These are phyloP conservation scores for Arabidopsis hybrid DNA, from an alignment of 441 rosid genomes.

Conservation along the genomic window DNA sequence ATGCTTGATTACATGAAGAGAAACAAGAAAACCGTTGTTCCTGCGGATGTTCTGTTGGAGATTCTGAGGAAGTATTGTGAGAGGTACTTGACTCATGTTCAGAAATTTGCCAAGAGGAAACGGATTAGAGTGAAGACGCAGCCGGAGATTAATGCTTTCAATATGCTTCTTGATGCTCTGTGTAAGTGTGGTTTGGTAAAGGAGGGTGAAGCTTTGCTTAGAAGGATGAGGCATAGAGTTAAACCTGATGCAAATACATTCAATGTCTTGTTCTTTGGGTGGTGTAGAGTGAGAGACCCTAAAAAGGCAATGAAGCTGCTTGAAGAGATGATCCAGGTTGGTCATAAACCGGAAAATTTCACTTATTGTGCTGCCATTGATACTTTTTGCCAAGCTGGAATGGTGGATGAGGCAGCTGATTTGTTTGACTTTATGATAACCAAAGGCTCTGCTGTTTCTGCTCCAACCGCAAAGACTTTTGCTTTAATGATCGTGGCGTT, in stretches of 20 bases:
- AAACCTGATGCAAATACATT: slow-evolving; percentile 76
- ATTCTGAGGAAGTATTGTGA: slow-evolving; percentile 75
- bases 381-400: slow-evolving; percentile 79
- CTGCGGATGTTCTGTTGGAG: slow-evolving; percentile 62
- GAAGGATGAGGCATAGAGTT: slow-evolving; percentile 59
- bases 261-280: slow-evolving; percentile 85
- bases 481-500: slow-evolving; percentile 77
- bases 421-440: slow-evolving; percentile 87
- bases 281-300: slow-evolving; percentile 87
- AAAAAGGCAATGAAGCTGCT: slow-evolving; percentile 68
- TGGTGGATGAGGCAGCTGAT: slow-evolving; percentile 78
- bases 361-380: slow-evolving; percentile 90
- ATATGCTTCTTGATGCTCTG: slow-evolving; percentile 81
- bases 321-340: slow-evolving; percentile 84
- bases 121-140: slow-evolving; percentile 86
- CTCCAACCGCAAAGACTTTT: slow-evolving; percentile 87
- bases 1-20: slow-evolving; percentile 90
- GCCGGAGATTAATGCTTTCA: slow-evolving; percentile 89
- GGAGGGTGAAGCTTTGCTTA: slow-evolving; percentile 69
- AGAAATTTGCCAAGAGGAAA: slow-evolving; percentile 88
- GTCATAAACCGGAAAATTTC: slow-evolving; percentile 83
- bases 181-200: slow-evolving; percentile 85
- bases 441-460: slow-evolving; percentile 77
- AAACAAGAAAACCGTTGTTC: slow-evolving; percentile 58
- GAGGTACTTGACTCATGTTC: slow-evolving; percentile 80